phyloP scores from a whole-genome alignment of 176 grass and related monocot genomes.

The Neostapfia colusana region DNA sequence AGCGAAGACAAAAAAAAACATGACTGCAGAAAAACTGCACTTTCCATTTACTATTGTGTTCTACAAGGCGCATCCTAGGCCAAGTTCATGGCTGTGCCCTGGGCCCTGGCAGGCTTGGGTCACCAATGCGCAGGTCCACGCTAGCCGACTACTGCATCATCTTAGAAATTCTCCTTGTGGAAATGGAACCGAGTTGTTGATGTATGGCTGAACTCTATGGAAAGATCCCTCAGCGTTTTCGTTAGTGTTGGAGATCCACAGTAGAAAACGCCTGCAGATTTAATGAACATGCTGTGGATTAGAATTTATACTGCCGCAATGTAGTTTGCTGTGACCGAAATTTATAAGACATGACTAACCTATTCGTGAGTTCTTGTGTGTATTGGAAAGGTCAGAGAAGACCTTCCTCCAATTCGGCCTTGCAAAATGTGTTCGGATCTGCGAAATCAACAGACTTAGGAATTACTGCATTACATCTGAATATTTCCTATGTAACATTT shows the following conservation, averaged over 20 bases:
- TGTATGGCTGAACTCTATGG: conserved; percentile 84
- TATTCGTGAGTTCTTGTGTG: conserved; percentile 79
- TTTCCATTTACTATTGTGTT: not conserved
- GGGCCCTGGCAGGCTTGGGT: not conserved
- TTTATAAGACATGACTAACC: conserved; percentile 36
- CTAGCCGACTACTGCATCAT: not conserved
- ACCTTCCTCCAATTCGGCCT: conserved; percentile 99
- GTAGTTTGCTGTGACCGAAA: not conserved
- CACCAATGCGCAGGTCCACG: not conserved
- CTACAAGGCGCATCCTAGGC: not conserved
- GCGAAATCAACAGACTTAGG: not conserved
- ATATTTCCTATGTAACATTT: not conserved
- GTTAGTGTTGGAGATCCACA: conserved; percentile 81
- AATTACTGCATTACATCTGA: not conserved
- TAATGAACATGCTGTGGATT: not conserved
- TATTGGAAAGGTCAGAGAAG: conserved; percentile 73
- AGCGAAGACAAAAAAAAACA: not conserved
- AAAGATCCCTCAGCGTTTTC: conserved; percentile 77
- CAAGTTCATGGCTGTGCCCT: not conserved
- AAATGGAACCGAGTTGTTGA: conserved; percentile 94
- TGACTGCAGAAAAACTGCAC: not conserved
- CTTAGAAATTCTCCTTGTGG: conserved; percentile 98
- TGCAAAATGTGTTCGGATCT: conserved; percentile 98
- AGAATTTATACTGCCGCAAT: not conserved
- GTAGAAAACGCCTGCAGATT: conserved; percentile 85